Percentiles rank a stretch among this genome's conserved stretches.
These are phyloP conservation scores for Manihot esculenta DNA, from an alignment of 441 rosid genomes.

Conservation along the genomic window DNA sequence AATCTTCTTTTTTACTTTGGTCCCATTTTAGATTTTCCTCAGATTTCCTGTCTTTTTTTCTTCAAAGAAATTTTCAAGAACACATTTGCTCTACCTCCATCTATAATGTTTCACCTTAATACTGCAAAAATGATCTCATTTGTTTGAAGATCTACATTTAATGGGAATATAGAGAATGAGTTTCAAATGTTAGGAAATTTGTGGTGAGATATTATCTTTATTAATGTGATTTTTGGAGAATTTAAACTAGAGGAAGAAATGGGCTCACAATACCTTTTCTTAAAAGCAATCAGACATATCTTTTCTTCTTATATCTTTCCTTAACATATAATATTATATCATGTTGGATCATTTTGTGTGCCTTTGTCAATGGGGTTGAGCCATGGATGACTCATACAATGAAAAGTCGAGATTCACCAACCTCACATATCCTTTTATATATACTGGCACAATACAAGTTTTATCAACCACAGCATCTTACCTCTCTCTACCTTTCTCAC, in stretches of 20 bases:
- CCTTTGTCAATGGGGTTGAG: conserved; percentile 25
- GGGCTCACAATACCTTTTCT: conserved; percentile 16
- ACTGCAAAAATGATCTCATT: neutral
- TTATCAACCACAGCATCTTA: conserved; percentile 21
- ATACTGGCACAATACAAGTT: conserved; percentile 14
- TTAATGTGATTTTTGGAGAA: neutral
- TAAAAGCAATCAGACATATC: conserved; percentile 5
- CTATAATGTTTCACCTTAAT: neutral
- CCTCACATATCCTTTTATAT: conserved; percentile 25
- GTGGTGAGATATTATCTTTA: neutral
- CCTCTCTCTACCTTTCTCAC: conserved; percentile 1
- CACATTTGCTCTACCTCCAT: neutral
- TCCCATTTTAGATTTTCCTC: conserved; percentile 9
- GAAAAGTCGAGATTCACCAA: conserved; percentile 20
- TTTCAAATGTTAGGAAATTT: neutral
- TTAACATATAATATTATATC: neutral
- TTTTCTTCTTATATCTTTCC: neutral
- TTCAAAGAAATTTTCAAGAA: neutral
- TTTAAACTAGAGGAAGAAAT: neutral
- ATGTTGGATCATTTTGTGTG: neutral
- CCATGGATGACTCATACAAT: conserved; percentile 38
- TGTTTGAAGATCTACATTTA: neutral
- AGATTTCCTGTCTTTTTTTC: neutral
- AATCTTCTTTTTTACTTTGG: conserved; percentile 1
- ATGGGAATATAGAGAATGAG: neutral